Conservation (phyloP, 768 basidiomycete genomes). For the button mushroom (Agaricus bisporus) region DNA sequence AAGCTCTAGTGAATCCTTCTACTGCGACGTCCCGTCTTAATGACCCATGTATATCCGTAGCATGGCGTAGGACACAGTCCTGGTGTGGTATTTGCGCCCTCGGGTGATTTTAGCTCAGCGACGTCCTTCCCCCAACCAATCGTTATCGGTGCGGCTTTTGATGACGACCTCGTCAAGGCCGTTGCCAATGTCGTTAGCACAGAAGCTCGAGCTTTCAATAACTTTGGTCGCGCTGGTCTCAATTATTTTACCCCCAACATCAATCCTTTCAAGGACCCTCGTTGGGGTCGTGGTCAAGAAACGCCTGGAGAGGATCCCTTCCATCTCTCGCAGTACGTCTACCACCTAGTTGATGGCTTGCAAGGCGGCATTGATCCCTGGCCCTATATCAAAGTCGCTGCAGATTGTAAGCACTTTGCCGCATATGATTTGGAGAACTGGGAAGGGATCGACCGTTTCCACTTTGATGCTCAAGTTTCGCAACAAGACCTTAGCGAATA, state of each 20-base stretch:
- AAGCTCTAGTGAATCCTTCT: conserved; percentile 38
- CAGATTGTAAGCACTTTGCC: conserved; percentile 58
- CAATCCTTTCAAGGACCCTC: conserved; percentile 55
- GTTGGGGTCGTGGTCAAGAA: conserved; percentile 59
- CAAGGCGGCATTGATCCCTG: conserved; percentile 53
- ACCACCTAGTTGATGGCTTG: conserved; percentile 45
- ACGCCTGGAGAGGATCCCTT: conserved; percentile 58
- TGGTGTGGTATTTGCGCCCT: conserved; percentile 41
- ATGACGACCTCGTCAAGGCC: conserved; percentile 43
- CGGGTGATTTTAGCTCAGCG: conserved; percentile 49
- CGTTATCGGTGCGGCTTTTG: conserved; percentile 47
- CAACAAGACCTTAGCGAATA: conserved; percentile 51
- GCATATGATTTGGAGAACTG: conserved; percentile 56
- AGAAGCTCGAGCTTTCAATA: conserved; percentile 55
- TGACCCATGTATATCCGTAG: conserved; percentile 19
- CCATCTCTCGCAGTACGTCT: conserved; percentile 46
- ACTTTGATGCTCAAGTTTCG: conserved; percentile 47
- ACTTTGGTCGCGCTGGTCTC: conserved; percentile 43
- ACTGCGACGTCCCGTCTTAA: not conserved
- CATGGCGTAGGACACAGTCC: conserved; percentile 51
- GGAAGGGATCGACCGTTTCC: conserved; percentile 41
- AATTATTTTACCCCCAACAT: conserved; percentile 56
- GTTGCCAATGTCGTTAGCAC: conserved; percentile 48
- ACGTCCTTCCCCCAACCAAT: conserved; percentile 58
- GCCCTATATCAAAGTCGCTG: conserved; percentile 43